These are phyloP conservation scores for Dryas integrifolia DNA, from an alignment of 331 rosid species.

Conservation along the genomic window DNA sequence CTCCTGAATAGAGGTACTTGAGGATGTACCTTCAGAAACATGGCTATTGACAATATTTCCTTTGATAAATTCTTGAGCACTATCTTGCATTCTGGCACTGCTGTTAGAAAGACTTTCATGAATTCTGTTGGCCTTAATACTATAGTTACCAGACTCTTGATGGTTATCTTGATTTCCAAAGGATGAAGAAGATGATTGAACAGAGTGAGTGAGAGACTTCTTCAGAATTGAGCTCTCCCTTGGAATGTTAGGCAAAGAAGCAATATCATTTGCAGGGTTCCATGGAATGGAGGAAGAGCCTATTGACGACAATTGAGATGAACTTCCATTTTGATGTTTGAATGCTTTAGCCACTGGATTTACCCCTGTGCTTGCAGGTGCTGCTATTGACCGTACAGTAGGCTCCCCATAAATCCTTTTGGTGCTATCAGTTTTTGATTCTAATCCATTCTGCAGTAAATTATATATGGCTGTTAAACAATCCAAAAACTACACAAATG, in stretches of 20 bases:
- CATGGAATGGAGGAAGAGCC: constrained; percentile 27
- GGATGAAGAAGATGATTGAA: constrained; percentile 24
- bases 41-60: constrained; percentile 17
- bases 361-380: constrained; percentile 28
- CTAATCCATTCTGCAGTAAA: constrained; percentile 51
- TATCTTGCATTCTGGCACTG: constrained; percentile 37
- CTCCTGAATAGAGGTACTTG: constrained; percentile 33
- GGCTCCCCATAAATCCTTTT: constrained; percentile 28
- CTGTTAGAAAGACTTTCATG: constrained; percentile 21
- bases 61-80: constrained; percentile 20
- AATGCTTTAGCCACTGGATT: constrained; percentile 27
- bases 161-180: constrained; percentile 19
- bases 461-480: constrained; percentile 27
- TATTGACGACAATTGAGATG: constrained; percentile 16
- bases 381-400: constrained; percentile 25
- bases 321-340: constrained; percentile 33
- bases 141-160: constrained; percentile 9
- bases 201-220: constrained; percentile 26
- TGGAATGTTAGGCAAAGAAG: constrained; percentile 27
- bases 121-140: constrained; percentile 18
- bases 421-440: constrained; percentile 29
- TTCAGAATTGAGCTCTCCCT: constrained; percentile 32
- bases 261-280: constrained; percentile 20
- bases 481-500: constrained; percentile 22
- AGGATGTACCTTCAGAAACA: constrained; percentile 30